Percentiles rank a stretch among this genome's conserved stretches.
phyloP scores from a whole-genome alignment of 306 rosid genomes.

The Potentilla sterilis region DNA sequence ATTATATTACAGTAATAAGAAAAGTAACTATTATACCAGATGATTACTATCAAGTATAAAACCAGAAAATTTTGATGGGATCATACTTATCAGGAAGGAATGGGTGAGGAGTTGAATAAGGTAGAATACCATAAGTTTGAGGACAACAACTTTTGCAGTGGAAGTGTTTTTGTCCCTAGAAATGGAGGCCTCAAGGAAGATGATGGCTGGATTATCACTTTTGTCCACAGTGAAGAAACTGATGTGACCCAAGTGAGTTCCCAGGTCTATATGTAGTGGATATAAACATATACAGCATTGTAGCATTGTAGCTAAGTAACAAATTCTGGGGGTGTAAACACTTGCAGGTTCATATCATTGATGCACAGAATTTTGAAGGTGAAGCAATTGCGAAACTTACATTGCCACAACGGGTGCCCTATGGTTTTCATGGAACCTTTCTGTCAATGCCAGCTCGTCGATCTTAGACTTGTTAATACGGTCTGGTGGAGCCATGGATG shows the following conservation, averaged over 20 bases:
- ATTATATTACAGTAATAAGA: background rate
- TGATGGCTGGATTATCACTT: slow-evolving; percentile 74
- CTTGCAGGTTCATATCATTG: slow-evolving; percentile 30
- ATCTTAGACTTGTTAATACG: background rate
- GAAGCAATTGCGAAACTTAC: slow-evolving; percentile 31
- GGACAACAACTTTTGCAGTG: slow-evolving; percentile 55
- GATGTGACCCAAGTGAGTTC: slow-evolving; percentile 37
- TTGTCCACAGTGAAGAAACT: slow-evolving; percentile 62
- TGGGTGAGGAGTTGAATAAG: slow-evolving; percentile 13
- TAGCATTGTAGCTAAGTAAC: background rate
- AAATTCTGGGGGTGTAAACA: background rate
- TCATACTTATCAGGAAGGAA: background rate
- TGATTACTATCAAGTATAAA: too few relatives aligned
- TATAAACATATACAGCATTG: background rate
- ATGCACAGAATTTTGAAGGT: slow-evolving; percentile 26
- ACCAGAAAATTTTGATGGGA: background rate
- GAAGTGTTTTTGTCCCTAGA: slow-evolving; percentile 50
- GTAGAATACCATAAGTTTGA: slow-evolving; percentile 59
- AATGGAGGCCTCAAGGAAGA: slow-evolving; percentile 55
- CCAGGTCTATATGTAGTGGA: background rate
- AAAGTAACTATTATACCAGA: too few relatives aligned
- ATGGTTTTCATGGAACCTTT: slow-evolving; percentile 40
- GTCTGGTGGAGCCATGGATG: background rate
- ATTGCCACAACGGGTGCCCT: slow-evolving; percentile 36
- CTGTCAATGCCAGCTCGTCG: slow-evolving; percentile 7